Evolutionary conservation across 495 filamentous ascomycete species (phyloP).

Genomic region (Clohesyomyces aquaticus): DNA sequence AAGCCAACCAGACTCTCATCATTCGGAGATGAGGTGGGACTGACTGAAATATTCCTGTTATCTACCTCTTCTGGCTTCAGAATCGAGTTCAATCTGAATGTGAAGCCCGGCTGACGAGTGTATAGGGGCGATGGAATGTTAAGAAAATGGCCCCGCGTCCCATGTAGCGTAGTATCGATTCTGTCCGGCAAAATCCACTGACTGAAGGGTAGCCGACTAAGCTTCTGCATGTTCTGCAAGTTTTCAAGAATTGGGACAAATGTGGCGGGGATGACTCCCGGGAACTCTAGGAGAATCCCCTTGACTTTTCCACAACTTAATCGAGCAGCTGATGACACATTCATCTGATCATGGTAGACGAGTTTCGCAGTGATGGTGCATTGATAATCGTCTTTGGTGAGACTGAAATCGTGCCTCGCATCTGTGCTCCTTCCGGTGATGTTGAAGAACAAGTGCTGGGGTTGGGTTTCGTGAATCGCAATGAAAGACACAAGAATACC

Average conservation of each 20-base stretch:
- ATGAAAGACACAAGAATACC: constrained; percentile 15
- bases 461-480: background rate
- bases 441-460: constrained; percentile 19
- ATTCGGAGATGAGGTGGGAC: background rate
- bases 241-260: constrained; percentile 67
- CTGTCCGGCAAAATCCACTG: constrained; percentile 13
- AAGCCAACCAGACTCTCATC: too few relatives aligned
- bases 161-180: background rate
- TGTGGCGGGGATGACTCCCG: constrained; percentile 66
- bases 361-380: constrained; percentile 14
- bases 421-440: constrained; percentile 6
- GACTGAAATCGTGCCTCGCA: background rate
- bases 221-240: constrained; percentile 59
- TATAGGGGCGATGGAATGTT: background rate
- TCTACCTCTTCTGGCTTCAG: background rate
- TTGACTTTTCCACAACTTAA: constrained; percentile 4
- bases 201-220: constrained; percentile 4
- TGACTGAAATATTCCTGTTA: background rate
- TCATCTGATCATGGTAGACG: background rate
- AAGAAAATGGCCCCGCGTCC: background rate
- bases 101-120: background rate
- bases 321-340: background rate
- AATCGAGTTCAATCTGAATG: background rate
- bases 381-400: constrained; percentile 7
- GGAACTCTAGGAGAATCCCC: constrained; percentile 65